Conservation (phyloP, 768 basidiomycete species). For the Cystobasidium tubakii region DNA sequence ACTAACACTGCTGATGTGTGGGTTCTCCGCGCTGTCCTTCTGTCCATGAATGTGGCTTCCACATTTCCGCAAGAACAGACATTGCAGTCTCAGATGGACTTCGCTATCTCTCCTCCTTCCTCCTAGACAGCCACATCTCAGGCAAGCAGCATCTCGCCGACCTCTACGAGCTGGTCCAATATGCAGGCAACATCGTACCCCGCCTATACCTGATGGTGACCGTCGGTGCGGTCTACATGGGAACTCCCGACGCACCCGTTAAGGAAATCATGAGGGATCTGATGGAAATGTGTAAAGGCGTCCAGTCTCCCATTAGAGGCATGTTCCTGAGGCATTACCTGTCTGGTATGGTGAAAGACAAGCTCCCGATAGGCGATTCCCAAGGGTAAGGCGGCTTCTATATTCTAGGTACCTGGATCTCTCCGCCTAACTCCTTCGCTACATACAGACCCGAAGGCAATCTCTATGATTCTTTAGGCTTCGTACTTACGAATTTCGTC, state of each 20-base stretch:
- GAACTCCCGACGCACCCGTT: constrained; percentile 88
- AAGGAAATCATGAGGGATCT: constrained; percentile 99
- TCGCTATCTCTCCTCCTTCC: constrained; percentile 75
- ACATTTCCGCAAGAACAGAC: constrained; percentile 55
- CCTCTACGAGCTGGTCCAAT: constrained; percentile 99
- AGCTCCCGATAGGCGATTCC: constrained; percentile 81
- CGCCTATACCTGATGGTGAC: constrained; percentile 93
- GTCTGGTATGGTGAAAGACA: constrained; percentile 90
- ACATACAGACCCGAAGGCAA: constrained; percentile 68
- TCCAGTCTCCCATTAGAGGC: constrained; percentile 92
- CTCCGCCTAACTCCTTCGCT: neutral
- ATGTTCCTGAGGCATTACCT: constrained; percentile 93
- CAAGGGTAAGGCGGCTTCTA: constrained; percentile 59
- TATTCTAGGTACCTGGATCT: neutral
- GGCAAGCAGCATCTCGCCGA: constrained; percentile 93
- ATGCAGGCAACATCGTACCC: constrained; percentile 91
- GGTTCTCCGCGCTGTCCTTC: constrained; percentile 2
- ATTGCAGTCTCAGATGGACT: constrained; percentile 98
- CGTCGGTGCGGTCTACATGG: constrained; percentile 99
- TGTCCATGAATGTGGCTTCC: neutral
- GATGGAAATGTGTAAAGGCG: constrained; percentile 99
- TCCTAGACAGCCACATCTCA: constrained; percentile 88
- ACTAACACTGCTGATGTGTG: neutral
- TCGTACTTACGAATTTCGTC: constrained; percentile 96
- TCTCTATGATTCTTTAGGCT: constrained; percentile 87